Base-by-base conservation (phyloP, 2,329 filamentous ascomycete species). In the Cercospora berteroae region DNA sequence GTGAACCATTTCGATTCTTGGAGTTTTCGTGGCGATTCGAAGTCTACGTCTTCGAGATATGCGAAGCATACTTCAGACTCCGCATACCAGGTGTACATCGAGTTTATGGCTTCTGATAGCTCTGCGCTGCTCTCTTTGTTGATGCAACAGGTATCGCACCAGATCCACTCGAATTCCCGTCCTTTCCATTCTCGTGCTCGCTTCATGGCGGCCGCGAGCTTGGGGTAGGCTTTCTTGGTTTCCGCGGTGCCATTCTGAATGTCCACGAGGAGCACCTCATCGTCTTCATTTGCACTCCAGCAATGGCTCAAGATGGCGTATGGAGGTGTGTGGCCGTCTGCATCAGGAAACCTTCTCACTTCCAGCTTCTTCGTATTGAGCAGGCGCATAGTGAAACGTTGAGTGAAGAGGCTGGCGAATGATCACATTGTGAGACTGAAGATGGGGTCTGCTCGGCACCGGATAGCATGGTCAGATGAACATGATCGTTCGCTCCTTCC, bases 61-160 rank as follows among this genome's bases (percentile, higher is more conserved):
- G 65, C 73, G 55, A 67, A 71, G 63, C 73, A 73, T 1, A 70
- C 50, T 0, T 48, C 52, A 1, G 73, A 66, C 13, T 65, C 27
- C 8, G 63, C 33, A 29, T 74, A 74, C 64, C 71, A 73, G 3
- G 33, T 48, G 16, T 68, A 74, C 73, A 74, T 74, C 3, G 67
- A 71, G 16, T 72, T 73, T 36, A 74, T 71, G 0, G 71, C 65
- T 61, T 72, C 70, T 1, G 63, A 65, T 1, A 74, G 48, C 50
- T 74, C 72, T 1, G 67, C 39, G 5, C 63, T 67, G 48, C 63
- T 73, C 5, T 50, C 50, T 25, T 71, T 71, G 55, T 74, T 60
- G 36, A 74, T 74, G 63, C 72, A 72, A 55, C 69, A 72, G 3
- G 72, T 72, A 31, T 74, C 73, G 27, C 73, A 44, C 72, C 73